Evolutionary conservation across 164 flowering plant genomes (phyloP).

Genomic region (Echeveria elegans): DNA sequence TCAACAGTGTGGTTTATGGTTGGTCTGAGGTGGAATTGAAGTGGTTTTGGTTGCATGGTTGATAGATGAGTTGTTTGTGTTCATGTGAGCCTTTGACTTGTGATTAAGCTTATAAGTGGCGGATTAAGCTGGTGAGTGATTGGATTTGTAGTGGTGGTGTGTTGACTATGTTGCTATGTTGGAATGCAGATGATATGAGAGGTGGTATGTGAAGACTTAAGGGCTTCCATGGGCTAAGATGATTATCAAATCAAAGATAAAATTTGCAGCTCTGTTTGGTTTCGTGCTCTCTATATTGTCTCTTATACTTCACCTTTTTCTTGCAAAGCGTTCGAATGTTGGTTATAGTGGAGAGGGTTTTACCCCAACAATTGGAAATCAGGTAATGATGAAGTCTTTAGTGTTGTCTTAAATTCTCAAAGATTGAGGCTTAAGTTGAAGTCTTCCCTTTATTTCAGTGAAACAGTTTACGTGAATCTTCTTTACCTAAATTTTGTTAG

Average conservation of each 20-base stretch:
- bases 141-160: background rate
- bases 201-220: background rate
- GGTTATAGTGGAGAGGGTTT: constrained; percentile 41
- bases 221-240: constrained; percentile 23
- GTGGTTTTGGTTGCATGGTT: background rate
- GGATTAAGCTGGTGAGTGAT: too few species aligned
- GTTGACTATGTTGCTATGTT: background rate
- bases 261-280: constrained; percentile 65
- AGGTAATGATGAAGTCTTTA: constrained; percentile 20
- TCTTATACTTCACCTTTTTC: constrained; percentile 57
- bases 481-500: constrained; percentile 19
- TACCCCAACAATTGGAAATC: constrained; percentile 17
- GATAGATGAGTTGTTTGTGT: background rate
- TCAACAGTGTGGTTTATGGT: background rate
- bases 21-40: background rate
- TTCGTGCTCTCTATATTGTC: constrained; percentile 56
- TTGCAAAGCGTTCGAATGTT: constrained; percentile 54
- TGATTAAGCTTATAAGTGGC: too few species aligned
- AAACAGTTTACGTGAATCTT: background rate
- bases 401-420: background rate
- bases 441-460: background rate
- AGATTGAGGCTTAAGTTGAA: background rate
- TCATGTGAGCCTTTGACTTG: background rate
- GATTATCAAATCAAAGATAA: constrained; percentile 71
- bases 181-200: constrained; percentile 1